Conservation (phyloP, 176 grass and related monocot genomes). For the Tillandsia fasciculata region DNA sequence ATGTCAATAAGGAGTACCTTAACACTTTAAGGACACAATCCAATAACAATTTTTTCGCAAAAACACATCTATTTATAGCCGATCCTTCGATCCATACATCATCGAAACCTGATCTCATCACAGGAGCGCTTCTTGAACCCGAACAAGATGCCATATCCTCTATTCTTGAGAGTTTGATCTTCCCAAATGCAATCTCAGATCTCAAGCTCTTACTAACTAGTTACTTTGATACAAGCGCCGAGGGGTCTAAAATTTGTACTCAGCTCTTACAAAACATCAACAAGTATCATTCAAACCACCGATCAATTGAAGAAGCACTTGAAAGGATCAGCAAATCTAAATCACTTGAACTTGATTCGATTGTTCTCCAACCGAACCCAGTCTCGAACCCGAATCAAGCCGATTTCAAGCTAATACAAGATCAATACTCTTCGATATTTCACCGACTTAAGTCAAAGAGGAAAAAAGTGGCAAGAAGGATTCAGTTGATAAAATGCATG, state of each 20-base stretch:
- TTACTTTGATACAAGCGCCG: constrained; percentile 39
- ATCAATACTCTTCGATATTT: constrained; percentile 25
- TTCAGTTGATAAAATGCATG: constrained; percentile 8
- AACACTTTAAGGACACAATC: constrained; percentile 22
- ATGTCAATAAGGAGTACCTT: constrained; percentile 29
- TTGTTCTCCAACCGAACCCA: constrained; percentile 23
- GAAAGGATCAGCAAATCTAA: no score
- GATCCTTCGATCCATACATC: no score
- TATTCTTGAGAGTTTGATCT: constrained; percentile 9
- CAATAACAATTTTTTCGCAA: constrained; percentile 15
- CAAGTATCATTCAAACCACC: constrained; percentile 25
- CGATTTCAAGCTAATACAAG: constrained; percentile 36
- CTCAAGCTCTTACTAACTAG: constrained; percentile 12
- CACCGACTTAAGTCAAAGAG: constrained; percentile 20
- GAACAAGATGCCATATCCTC: constrained; percentile 17
- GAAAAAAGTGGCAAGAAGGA: constrained; percentile 29
- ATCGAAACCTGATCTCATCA: no score
- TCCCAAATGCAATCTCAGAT: constrained; percentile 10
- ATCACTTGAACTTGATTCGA: neutral
- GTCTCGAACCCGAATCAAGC: constrained; percentile 24
- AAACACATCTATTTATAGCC: neutral
- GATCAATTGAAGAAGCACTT: constrained; percentile 19
- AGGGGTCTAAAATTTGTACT: constrained; percentile 33
- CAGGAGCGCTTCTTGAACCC: constrained; percentile 4
- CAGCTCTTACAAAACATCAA: constrained; percentile 31